A percentile compares a stretch with the other conserved stretches of the same genome.
Evolutionary conservation across 1,284 basidiomycete species (phyloP).

Genomic region (Cutaneotrichosporon cyanovorans): DNA sequence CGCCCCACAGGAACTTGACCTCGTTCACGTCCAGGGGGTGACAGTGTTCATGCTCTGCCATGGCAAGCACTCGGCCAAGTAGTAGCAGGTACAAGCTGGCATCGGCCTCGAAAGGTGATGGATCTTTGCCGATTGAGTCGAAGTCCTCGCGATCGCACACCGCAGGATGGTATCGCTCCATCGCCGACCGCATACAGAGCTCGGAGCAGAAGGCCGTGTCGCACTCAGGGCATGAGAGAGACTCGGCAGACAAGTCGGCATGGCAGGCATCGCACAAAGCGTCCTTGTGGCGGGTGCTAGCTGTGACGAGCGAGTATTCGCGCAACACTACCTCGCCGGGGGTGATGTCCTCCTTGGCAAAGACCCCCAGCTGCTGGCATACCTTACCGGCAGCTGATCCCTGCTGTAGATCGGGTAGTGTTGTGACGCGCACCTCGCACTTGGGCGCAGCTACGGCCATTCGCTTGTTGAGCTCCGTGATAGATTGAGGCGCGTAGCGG

Average conservation of each 20-base stretch:
- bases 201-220: slow-evolving; percentile 13
- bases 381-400: slow-evolving; percentile 1
- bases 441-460: slow-evolving; percentile 7
- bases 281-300: slow-evolving; percentile 11
- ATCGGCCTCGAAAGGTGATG: slow-evolving; percentile 7
- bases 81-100: slow-evolving; percentile 10
- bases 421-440: slow-evolving; percentile 8
- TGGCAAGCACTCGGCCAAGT: slow-evolving; percentile 12
- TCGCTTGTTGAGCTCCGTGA: slow-evolving; percentile 8
- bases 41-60: slow-evolving; percentile 4
- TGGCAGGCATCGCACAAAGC: slow-evolving; percentile 15
- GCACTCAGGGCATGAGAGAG: slow-evolving; percentile 10
- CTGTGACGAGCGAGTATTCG: slow-evolving; percentile 14
- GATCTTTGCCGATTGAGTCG: slow-evolving; percentile 15
- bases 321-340: slow-evolving; percentile 13
- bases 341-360: slow-evolving; percentile 14
- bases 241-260: slow-evolving; percentile 4
- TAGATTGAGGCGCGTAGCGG: slow-evolving; percentile 6
- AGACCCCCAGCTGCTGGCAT: slow-evolving; percentile 14
- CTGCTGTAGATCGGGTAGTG: slow-evolving; percentile 8
- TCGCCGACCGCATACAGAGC: slow-evolving; percentile 5
- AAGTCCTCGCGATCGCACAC: slow-evolving; percentile 9
- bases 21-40: slow-evolving; percentile 14
- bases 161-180: slow-evolving; percentile 14
- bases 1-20: slow-evolving; percentile 17